Evolutionary conservation across 2,329 filamentous ascomycete genomes (phyloP).

Genomic region (Ampelomyces quisqualis): DNA sequence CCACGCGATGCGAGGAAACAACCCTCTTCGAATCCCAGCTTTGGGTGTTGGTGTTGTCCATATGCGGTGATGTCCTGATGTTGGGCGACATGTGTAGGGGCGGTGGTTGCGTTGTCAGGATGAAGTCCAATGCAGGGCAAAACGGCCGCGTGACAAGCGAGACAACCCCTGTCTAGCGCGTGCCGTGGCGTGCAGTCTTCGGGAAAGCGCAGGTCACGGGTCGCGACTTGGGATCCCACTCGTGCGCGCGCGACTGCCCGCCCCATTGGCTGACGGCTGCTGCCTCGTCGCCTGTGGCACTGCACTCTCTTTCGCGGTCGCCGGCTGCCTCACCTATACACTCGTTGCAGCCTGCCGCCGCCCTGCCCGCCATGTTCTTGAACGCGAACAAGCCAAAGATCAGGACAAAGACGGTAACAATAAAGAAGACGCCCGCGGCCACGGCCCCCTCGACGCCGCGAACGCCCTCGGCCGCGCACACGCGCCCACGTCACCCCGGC

Average conservation of each 20-base stretch:
- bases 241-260: slow-evolving; percentile 7
- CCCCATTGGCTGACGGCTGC: slow-evolving; percentile 20
- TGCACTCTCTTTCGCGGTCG: slow-evolving; percentile 9
- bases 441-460: slow-evolving; percentile 13
- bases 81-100: too few species aligned
- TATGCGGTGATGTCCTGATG: neutral
- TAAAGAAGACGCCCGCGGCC: slow-evolving; percentile 28
- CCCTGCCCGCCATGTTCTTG: slow-evolving; percentile 29
- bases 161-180: slow-evolving; percentile 14
- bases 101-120: too few species aligned
- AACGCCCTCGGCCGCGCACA: slow-evolving; percentile 10
- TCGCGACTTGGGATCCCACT: slow-evolving; percentile 19
- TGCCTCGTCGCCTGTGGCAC: slow-evolving; percentile 10
- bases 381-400: slow-evolving; percentile 35
- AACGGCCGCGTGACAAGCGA: slow-evolving; percentile 7
- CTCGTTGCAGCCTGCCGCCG: slow-evolving; percentile 13
- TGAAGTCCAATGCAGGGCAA: slow-evolving; percentile 4
- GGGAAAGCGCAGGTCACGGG: slow-evolving; percentile 13
- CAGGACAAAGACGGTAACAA: slow-evolving; percentile 34
- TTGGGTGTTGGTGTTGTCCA: neutral
- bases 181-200: slow-evolving; percentile 22
- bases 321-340: slow-evolving; percentile 12
- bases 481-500: too few species aligned
- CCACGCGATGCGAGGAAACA: too few species aligned
- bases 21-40: too few species aligned